phyloP scores from a whole-genome alignment of 192 early-diverging fungal species.

The Pilobolus umbonatus region DNA sequence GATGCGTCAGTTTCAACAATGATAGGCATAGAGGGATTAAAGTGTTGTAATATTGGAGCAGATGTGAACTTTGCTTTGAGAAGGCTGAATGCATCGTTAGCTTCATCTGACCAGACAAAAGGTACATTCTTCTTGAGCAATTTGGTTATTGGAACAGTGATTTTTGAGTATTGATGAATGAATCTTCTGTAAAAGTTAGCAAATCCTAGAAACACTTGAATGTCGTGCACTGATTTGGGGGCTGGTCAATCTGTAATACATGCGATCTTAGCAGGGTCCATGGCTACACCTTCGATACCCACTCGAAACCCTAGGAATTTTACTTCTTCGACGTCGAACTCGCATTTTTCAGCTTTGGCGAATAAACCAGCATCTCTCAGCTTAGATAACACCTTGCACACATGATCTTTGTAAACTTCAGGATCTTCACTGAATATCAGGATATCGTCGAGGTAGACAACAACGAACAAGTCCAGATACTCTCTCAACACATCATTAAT shows the following conservation, averaged over 20 bases:
- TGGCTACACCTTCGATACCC: background rate
- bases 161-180: slow-evolving; percentile 12
- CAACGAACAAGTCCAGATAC: slow-evolving; percentile 26
- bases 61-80: background rate
- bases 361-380: background rate
- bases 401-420: slow-evolving; percentile 26
- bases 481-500: slow-evolving; percentile 46
- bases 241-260: slow-evolving; percentile 18
- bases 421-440: slow-evolving; percentile 20
- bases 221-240: slow-evolving; percentile 12
- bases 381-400: background rate
- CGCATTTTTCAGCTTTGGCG: slow-evolving; percentile 10
- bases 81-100: background rate
- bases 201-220: slow-evolving; percentile 14
- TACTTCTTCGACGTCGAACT: slow-evolving; percentile 1
- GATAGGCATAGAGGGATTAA: background rate
- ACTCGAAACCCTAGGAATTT: slow-evolving; percentile 17
- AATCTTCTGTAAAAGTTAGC: slow-evolving; percentile 19
- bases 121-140: slow-evolving; percentile 7
- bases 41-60: slow-evolving; percentile 1
- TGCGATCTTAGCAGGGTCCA: slow-evolving; percentile 18
- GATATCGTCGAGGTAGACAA: slow-evolving; percentile 41
- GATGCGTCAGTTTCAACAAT: slow-evolving; percentile 9
- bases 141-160: slow-evolving; percentile 11
- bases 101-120: background rate